Conservation (phyloP, 768 basidiomycete species). For the Suillus plorans region DNA sequence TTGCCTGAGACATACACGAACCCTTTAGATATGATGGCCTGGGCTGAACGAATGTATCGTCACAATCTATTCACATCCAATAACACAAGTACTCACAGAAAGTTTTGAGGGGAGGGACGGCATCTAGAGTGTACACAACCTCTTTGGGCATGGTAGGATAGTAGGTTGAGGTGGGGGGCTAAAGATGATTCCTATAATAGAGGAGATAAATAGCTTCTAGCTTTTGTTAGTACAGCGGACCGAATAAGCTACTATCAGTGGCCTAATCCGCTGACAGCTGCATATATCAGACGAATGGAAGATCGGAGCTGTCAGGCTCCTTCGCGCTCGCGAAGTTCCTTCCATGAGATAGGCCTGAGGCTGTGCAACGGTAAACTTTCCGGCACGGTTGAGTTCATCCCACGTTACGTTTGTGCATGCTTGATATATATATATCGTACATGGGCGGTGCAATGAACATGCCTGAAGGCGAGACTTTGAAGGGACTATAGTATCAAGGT, state of each 20-base stretch:
- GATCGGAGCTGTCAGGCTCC: neutral
- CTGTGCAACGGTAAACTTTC: neutral
- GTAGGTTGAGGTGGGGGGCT: neutral
- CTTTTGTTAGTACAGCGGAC: neutral
- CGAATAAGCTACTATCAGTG: neutral
- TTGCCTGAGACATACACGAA: conserved; percentile 42
- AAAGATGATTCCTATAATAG: neutral
- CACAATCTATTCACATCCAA: neutral
- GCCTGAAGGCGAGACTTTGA: neutral
- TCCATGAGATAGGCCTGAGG: neutral
- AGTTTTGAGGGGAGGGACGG: conserved; percentile 33
- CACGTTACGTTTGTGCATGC: neutral
- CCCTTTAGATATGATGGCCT: conserved; percentile 35
- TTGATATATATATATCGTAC: neutral
- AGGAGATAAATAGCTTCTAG: neutral
- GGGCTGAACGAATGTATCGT: conserved; percentile 26
- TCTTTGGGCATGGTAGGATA: conserved; percentile 28
- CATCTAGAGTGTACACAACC: conserved; percentile 28
- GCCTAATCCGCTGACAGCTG: neutral
- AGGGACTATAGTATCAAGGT: neutral
- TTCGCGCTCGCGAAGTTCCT: neutral
- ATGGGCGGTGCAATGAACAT: neutral
- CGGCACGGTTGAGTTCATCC: neutral
- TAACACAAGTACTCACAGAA: conserved; percentile 26
- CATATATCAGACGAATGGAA: neutral